These are phyloP conservation scores for Verticillium nonalfalfae DNA, from an alignment of 2,329 filamentous ascomycete genomes.

Conservation along the genomic window DNA sequence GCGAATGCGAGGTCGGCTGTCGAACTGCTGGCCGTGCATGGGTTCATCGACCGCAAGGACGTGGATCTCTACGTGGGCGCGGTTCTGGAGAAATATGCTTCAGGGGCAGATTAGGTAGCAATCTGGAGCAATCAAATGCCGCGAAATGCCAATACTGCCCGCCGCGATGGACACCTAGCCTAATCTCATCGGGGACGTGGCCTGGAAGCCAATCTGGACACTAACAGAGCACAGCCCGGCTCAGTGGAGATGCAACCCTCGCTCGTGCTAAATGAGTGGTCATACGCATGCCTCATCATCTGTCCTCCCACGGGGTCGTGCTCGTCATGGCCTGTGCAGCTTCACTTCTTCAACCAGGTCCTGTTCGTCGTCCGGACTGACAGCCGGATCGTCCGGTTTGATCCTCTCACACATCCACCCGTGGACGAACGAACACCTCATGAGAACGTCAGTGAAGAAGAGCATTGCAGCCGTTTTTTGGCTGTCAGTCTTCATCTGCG, in stretches of 20 bases:
- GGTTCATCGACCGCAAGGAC: slow-evolving; percentile 1
- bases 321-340: not conserved
- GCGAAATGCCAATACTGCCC: too few relatives aligned
- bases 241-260: not conserved
- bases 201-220: too few relatives aligned
- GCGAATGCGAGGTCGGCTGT: not conserved
- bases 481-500: not conserved
- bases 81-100: not conserved
- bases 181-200: too few relatives aligned
- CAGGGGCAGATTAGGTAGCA: not conserved
- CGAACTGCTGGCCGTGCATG: not conserved
- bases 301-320: too few relatives aligned
- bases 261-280: too few relatives aligned
- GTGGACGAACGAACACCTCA: not conserved
- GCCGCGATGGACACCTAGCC: too few relatives aligned
- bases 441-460: not conserved
- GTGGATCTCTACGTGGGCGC: not conserved
- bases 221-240: not conserved
- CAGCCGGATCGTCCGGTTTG: not conserved
- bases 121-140: too few relatives aligned
- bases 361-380: not conserved
- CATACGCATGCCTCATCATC: too few relatives aligned
- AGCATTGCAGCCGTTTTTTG: not conserved
- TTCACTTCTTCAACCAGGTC: not conserved
- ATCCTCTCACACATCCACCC: not conserved